These are phyloP conservation scores for Geosiphon pyriformis DNA, from an alignment of 192 early-diverging fungal species.

Conservation along the genomic window DNA sequence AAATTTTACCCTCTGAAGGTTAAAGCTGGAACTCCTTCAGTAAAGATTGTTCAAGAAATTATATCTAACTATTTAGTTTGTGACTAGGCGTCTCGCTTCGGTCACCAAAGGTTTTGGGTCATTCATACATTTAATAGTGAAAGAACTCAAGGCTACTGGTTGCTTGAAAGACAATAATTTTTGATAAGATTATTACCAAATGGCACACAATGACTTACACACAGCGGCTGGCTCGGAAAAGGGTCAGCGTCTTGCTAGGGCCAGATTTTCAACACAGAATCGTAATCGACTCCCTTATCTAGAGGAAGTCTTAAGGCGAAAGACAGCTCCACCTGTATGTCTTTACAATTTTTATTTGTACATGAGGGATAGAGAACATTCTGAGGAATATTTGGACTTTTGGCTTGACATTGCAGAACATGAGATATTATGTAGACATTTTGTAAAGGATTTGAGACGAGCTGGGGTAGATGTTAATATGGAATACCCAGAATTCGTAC, in stretches of 20 bases:
- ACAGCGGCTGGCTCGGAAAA: no score
- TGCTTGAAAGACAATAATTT: no score
- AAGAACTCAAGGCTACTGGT: no score
- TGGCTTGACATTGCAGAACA: slow-evolving; percentile 69
- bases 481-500: slow-evolving; percentile 23
- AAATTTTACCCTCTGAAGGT: no score
- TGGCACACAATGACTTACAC: no score
- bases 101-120: no score
- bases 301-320: slow-evolving; percentile 61
- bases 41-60: no score
- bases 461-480: slow-evolving; percentile 22
- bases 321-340: slow-evolving; percentile 64
- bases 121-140: no score
- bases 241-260: slow-evolving; percentile 16
- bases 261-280: slow-evolving; percentile 5
- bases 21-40: no score
- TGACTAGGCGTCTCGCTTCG: no score
- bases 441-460: slow-evolving; percentile 37
- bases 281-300: slow-evolving; percentile 50
- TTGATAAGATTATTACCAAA: no score
- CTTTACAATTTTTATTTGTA: slow-evolving; percentile 74
- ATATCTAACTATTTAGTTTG: no score
- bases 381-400: slow-evolving; percentile 70
- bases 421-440: slow-evolving; percentile 61
- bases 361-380: slow-evolving; percentile 59